Conservation (phyloP, 495 filamentous ascomycete genomes). For the Venustampulla echinocandica region DNA sequence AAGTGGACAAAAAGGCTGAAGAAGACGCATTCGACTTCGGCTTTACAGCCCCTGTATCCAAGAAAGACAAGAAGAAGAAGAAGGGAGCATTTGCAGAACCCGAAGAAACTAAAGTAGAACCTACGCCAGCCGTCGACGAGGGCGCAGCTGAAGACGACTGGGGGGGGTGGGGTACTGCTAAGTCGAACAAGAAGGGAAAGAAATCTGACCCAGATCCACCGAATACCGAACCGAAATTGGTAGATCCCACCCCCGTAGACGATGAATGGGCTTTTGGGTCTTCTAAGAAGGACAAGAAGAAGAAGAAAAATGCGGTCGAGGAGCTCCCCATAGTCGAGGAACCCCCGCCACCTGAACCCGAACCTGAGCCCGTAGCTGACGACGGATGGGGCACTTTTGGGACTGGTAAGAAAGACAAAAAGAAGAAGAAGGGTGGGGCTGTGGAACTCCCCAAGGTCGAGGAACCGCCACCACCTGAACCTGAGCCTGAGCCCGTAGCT, state of each 20-base stretch:
- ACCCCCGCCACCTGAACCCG: constrained; percentile 26
- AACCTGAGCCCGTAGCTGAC: constrained; percentile 32
- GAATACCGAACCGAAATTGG: constrained; percentile 8
- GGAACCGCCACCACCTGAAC: constrained; percentile 26
- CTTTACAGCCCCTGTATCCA: constrained; percentile 20
- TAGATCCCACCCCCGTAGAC: constrained; percentile 11
- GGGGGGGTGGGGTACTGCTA: constrained; percentile 14
- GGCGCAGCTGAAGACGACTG: constrained; percentile 9
- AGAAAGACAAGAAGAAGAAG: constrained; percentile 33
- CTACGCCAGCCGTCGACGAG: constrained; percentile 6
- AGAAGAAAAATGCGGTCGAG: constrained; percentile 24
- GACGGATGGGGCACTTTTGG: constrained; percentile 21
- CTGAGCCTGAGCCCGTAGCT: constrained; percentile 31
- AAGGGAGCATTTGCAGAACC: constrained; percentile 25
- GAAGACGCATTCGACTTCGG: constrained; percentile 28
- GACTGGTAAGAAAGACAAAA: constrained; percentile 31
- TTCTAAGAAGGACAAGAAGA: constrained; percentile 30
- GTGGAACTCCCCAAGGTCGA: constrained; percentile 26
- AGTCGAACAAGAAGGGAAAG: constrained; percentile 16
- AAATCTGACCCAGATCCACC: constrained; percentile 12
- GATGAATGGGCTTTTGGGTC: constrained; percentile 12
- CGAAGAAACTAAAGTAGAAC: constrained; percentile 22
- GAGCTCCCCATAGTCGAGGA: constrained; percentile 26
- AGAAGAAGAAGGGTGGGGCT: constrained; percentile 21
- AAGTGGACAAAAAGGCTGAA: constrained; percentile 24